Evolutionary conservation across 202 grass and related monocot genomes (phyloP).

Genomic region (Bolboschoenoplectus hybrid): DNA sequence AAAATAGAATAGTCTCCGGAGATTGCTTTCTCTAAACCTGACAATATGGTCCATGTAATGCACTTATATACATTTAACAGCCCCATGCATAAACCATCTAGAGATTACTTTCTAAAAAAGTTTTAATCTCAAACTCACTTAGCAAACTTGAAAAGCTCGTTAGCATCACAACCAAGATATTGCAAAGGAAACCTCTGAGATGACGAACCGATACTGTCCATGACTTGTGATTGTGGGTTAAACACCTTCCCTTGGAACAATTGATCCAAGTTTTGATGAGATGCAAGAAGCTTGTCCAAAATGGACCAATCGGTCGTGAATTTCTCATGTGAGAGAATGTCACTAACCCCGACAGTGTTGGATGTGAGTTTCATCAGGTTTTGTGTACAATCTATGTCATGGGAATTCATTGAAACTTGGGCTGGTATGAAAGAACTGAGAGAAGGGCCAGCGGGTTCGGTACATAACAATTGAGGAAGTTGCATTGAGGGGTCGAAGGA

Average conservation of each 20-base stretch:
- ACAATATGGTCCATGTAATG: slow-evolving; percentile 36
- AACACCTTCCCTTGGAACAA: slow-evolving; percentile 63
- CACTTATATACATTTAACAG: slow-evolving; percentile 41
- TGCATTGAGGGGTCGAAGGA: slow-evolving; percentile 58
- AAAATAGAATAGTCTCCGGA: slow-evolving; percentile 30
- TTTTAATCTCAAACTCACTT: slow-evolving; percentile 53
- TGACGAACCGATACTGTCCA: slow-evolving; percentile 49
- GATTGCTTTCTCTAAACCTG: slow-evolving; percentile 23
- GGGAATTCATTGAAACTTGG: slow-evolving; percentile 41
- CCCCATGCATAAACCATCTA: slow-evolving; percentile 30
- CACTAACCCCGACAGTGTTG: slow-evolving; percentile 1
- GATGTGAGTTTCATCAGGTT: slow-evolving; percentile 63
- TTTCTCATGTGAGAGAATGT: slow-evolving; percentile 41
- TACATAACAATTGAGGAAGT: slow-evolving; percentile 68
- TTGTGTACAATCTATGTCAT: slow-evolving; percentile 53
- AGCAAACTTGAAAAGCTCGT: slow-evolving; percentile 72
- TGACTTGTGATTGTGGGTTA: slow-evolving; percentile 46
- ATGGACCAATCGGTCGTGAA: slow-evolving; percentile 78
- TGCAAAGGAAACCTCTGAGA: slow-evolving; percentile 70
- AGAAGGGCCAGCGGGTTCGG: slow-evolving; percentile 35
- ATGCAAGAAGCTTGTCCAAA: slow-evolving; percentile 84
- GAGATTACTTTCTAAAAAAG: slow-evolving; percentile 35
- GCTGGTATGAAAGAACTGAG: slow-evolving; percentile 35
- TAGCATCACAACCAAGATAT: slow-evolving; percentile 62
- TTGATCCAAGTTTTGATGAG: slow-evolving; percentile 77